Evolutionary conservation across 768 basidiomycete genomes (phyloP), one percentile per base, ranked within the genome.

Genomic region (Chalciporus piperatus): DNA sequence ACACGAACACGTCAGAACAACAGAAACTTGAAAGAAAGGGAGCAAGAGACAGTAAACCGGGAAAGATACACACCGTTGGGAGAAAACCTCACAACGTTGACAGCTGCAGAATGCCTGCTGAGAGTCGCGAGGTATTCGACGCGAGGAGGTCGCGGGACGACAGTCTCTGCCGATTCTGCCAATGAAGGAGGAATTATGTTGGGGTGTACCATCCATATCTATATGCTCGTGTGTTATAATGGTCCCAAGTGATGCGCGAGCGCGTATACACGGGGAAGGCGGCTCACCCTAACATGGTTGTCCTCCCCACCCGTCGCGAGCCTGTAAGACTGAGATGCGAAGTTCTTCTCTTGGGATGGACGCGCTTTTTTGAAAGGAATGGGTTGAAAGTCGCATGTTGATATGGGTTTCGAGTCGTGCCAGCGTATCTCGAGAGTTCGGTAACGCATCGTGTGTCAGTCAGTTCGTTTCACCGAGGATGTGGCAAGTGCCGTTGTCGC

Each of bases 111-210:
- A 70, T 99, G 97, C 64, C 92, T 83, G 62, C 80, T 87, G 48
- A 99, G 80, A 0, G 97, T 98, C 5, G 97, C 87, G 25, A 98
- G 85, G 65, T 98, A 99, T 66, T 98, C 97, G 40, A 96, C 90
- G 54, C 92, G 83, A n/a, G 97, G 90, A 1, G 81, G 81, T 51
- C 83, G 82, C 39, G 75, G 71, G 14, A 75, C 66, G 25, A 62
- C 56, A 14, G 60, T 52, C 40, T 70, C 69, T 5, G 60, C 57
- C 37, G 66, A 56, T 42, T 70, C 78, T 27, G 76, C 70, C 14
- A 87, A 69, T 14, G 79, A 77, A 3, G 81, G 74, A 19, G 92
- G 85, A 14, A 86, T 71, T 48, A 97, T 89, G 68, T 96, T 89
- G 10, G 95, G 95, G 68, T 95, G 82, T 23, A 97, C 90, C 83